phyloP scores from a whole-genome alignment of 768 basidiomycete species.

The Agrocybe praecox region DNA sequence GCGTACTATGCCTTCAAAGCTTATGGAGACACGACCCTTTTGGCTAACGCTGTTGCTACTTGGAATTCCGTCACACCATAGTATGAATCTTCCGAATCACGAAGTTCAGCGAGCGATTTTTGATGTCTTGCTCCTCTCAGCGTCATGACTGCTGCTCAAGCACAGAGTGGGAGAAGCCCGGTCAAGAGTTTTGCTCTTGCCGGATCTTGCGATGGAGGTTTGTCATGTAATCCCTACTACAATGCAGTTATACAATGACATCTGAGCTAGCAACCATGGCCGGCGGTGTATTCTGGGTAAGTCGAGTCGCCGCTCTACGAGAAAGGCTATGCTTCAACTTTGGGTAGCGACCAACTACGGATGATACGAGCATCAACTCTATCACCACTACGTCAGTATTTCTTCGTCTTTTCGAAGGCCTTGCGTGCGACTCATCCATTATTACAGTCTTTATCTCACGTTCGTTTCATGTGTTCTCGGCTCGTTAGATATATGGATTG shows the following conservation, averaged over 20 bases:
- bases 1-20: slow-evolving; percentile 50
- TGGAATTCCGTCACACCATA: slow-evolving; percentile 52
- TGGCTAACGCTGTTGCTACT: slow-evolving; percentile 45
- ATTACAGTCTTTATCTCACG: slow-evolving; percentile 40
- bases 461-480: slow-evolving; percentile 17
- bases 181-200: slow-evolving; percentile 43
- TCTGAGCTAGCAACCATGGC: slow-evolving; percentile 43
- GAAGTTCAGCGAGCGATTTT: background rate
- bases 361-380: slow-evolving; percentile 48
- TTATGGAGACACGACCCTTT: slow-evolving; percentile 43
- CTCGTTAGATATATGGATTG: background rate
- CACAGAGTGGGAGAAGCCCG: slow-evolving; percentile 35
- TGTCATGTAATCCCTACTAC: slow-evolving; percentile 15
- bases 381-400: slow-evolving; percentile 49
- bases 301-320: background rate
- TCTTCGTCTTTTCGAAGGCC: background rate
- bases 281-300: slow-evolving; percentile 59
- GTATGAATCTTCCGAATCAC: slow-evolving; percentile 28
- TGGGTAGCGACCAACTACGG: slow-evolving; percentile 40
- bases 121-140: slow-evolving; percentile 21
- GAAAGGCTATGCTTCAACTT: background rate
- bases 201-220: slow-evolving; percentile 46
- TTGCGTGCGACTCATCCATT: background rate
- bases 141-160: slow-evolving; percentile 43
- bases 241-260: no score